Evolutionary conservation across 495 filamentous ascomycete genomes (phyloP).

Genomic region (Hyphodiscus hymeniophilus): DNA sequence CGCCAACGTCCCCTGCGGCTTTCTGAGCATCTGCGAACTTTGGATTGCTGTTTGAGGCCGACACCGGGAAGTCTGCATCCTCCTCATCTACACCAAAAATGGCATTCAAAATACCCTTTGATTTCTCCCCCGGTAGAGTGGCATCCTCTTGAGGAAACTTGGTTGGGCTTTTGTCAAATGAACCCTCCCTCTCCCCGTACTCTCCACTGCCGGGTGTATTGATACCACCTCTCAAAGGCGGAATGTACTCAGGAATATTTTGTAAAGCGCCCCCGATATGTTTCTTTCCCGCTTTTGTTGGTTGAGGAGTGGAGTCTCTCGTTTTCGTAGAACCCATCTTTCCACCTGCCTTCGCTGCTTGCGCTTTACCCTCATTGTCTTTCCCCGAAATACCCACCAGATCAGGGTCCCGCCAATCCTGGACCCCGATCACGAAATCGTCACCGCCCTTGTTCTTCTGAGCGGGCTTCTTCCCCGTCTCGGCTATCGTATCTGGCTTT

Average conservation of each 20-base stretch:
- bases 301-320: conserved; percentile 1
- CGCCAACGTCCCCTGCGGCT: conserved; percentile 12
- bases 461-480: conserved; percentile 18
- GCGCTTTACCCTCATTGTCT: conserved; percentile 4
- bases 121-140: conserved; percentile 11
- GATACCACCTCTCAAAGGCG: conserved; percentile 52
- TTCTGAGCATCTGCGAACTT: conserved; percentile 1
- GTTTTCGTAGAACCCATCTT: conserved; percentile 19
- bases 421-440: conserved; percentile 83
- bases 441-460: conserved; percentile 38
- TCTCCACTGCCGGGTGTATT: conserved; percentile 74
- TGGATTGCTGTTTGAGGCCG: conserved; percentile 10
- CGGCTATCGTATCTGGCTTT: conserved; percentile 21
- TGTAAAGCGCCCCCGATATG: conserved; percentile 24
- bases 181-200: conserved; percentile 36
- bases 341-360: conserved; percentile 6
- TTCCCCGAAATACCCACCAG: conserved; percentile 35
- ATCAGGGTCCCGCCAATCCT: conserved; percentile 88
- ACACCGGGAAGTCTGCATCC: conserved; percentile 17
- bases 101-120: conserved; percentile 33
- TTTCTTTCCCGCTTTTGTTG: conserved; percentile 16
- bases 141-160: conserved; percentile 12
- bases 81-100: conserved; percentile 39
- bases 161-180: not conserved
- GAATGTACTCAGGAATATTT: conserved; percentile 28